Base-by-base conservation (phyloP, 129 eudicot species). In the Deinandra increscens region DNA sequence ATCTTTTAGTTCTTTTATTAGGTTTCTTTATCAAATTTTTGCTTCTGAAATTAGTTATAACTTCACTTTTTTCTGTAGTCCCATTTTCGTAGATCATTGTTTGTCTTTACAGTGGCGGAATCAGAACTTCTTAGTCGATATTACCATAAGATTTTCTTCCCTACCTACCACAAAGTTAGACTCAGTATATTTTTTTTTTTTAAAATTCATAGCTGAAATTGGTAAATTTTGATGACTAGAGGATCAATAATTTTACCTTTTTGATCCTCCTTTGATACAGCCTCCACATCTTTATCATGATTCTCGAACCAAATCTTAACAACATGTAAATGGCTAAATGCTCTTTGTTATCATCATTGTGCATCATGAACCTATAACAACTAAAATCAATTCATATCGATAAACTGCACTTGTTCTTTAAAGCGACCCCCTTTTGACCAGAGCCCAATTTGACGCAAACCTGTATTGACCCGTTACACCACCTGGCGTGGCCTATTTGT, bases 11-110 rank as follows among this genome's bases (percentile, higher is more conserved):
- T 42, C 20, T 71, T 33, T 22, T 1, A 1, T 9, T 60, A n/a
- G 34, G 53, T 54, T 51, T 59, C 37, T 50, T 73, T 44, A 43
- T 43, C 46, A 29, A 44, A 42, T 66, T 46, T 39, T 61, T 46
- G 69, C 2, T 8, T 60, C 1, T 18, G 36, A 61, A 46, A 9
- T 70, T 33, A 61, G 61, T 60, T 60, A 59, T 5, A 63, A 9
- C 9, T 15, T 62, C 1, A 14, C n/a, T 41, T 22, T 18, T 64
- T 19, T 41, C 19, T 64, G 11, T 15, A 61, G 46, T 41, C 18
- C 37, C 37, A 61, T 61, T 15, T 45, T 4, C 14, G n/a, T 43
- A 4, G 1, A 43, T 43, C 48, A 43, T 43, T 43, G 15, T n/a
- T 49, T 3, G 31, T 26, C 31, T 26, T 26, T 26, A 26, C 31